Base-by-base conservation (phyloP, 1,284 basidiomycete genomes). In the Melanopsichium pennsylvanicum region DNA sequence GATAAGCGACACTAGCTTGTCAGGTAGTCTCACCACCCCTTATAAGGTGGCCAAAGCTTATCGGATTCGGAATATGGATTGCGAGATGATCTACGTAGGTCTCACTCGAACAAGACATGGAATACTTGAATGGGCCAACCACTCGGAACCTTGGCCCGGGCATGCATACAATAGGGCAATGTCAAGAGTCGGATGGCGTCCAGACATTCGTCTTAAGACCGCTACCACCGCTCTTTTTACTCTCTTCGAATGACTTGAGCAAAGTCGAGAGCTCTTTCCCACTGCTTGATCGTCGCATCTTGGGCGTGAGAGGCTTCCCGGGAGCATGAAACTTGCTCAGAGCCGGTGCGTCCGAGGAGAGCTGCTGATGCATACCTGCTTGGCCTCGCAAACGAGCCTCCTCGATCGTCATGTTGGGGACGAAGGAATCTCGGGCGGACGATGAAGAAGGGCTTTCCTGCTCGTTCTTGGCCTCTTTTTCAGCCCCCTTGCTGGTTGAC, bases 261-360 rank as follows among this genome's bases (percentile, higher is more conserved):
- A 70, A 35, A 2, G 35, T 49, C 13, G 62, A 54, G 19, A 70
- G 50, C 49, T 66, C 61, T 39, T 64, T 66, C 13, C 58, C 68
- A 36, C 70, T 72, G 39, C 47, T 48, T 21, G 57, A 43, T 6
- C 70, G 52, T 32, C 75, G 50, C 54, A 76, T 72, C 38, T 59
- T 63, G 26, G 73, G 72, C 26, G 58, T 64, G n/a, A 73, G 55
- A 5, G 71, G 57, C 48, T 61, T 74, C 45, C 56, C 41, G 10
- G 60, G 70, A 12, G 72, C 69, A 41, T 75, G 75, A 52, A 74
- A 78, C 36, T 49, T 66, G 62, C 47, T 61, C 45, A 67, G 52
- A 18, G 54, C 68, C 15, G 71, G 67, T 15, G 60, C 74, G n/a
- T 61, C 54, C 21, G 59, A 54, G n/a, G 60, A 69, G 18, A 63